Evolutionary conservation across 2,329 filamentous ascomycete species (phyloP), one percentile per base, ranked within the genome.

Genomic region (Seiridium cupressi): DNA sequence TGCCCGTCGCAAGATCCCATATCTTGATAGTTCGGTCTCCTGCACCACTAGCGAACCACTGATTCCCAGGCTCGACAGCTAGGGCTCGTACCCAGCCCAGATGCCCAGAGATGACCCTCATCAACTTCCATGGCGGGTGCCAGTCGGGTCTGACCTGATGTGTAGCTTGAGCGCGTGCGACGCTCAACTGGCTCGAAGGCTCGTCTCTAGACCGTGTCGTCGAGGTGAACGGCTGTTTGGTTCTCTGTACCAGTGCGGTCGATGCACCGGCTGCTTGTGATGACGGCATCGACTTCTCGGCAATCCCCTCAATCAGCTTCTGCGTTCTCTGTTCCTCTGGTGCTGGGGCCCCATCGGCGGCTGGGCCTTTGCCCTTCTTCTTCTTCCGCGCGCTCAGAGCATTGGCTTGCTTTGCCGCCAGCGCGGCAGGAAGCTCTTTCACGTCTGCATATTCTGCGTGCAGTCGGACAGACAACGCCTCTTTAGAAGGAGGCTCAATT

Each of bases 1-100:
- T 86, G 0, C 96, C 95, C 1, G 91, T 91, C 18, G 93, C 95
- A 64, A 99, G 76, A 76, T 99, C 94, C 94, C 94, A 99, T 64
- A 99, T 96, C 80, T 99, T 99, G 78, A 99, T 97, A 1, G 94
- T 98, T 57, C 96, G 84, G 74, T 99, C 95, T 59, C 94, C 96
- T 5, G 94, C 93, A 63, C 95, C 95, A 68, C 91, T 96, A 26
- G 93, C 95, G 74, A 99, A 99, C 92, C 93, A 99, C 74, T 97
- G 87, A 76, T 99, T 99, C 70, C 92, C 91, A 1, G 96, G 96
- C 76, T 99, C 96, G 54, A 98, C 92, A 1, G 94, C 92, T 69
- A 97, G 79, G 66, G 86, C 86, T 62, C 93, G 84, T 64, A 99
- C 95, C 95, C 95, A 99, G 34, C 95, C 95, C 68, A 99, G 77